Conservation (phyloP, 257 asterid genomes). For the Cynanchum wilfordii region DNA sequence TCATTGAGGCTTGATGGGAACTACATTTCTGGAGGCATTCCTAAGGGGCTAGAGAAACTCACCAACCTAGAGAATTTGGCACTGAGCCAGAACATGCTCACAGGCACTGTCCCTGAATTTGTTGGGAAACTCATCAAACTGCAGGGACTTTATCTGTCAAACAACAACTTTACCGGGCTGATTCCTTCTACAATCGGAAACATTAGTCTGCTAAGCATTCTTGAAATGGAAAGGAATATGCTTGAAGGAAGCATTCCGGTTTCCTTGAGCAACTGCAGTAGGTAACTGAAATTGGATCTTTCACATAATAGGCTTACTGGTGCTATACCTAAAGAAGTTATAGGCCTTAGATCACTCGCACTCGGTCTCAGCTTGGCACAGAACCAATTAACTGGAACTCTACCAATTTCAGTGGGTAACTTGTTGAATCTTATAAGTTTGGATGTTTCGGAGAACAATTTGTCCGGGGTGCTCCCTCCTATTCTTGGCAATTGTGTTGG, state of each 20-base stretch:
- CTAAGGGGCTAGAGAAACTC: slow-evolving; percentile 2
- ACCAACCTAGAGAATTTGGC: background rate
- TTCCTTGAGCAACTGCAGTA: background rate
- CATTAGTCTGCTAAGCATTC: background rate
- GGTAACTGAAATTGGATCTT: background rate
- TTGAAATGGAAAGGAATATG: slow-evolving; percentile 5
- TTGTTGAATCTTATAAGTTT: background rate
- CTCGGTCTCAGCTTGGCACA: background rate
- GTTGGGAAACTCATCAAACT: slow-evolving; percentile 5
- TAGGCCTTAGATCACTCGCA: slow-evolving; percentile 3
- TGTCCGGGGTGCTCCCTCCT: slow-evolving; percentile 1
- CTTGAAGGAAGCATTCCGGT: slow-evolving; percentile 7
- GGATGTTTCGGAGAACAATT: background rate
- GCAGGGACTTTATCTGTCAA: background rate
- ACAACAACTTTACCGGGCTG: background rate
- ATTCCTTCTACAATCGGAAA: slow-evolving; percentile 11
- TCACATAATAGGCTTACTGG: slow-evolving; percentile 6
- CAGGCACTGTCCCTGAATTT: background rate
- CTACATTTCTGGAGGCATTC: slow-evolving; percentile 3
- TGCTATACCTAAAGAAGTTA: background rate
- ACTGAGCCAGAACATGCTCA: slow-evolving; percentile 1
- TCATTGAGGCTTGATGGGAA: background rate
- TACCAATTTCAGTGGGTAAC: background rate
- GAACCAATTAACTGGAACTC: slow-evolving; percentile 3
- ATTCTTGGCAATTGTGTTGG: background rate